Percentiles rank a stretch among this genome's conserved stretches.
Conservation (phyloP, 306 rosid genomes). For the Glycine tomentella region DNA sequence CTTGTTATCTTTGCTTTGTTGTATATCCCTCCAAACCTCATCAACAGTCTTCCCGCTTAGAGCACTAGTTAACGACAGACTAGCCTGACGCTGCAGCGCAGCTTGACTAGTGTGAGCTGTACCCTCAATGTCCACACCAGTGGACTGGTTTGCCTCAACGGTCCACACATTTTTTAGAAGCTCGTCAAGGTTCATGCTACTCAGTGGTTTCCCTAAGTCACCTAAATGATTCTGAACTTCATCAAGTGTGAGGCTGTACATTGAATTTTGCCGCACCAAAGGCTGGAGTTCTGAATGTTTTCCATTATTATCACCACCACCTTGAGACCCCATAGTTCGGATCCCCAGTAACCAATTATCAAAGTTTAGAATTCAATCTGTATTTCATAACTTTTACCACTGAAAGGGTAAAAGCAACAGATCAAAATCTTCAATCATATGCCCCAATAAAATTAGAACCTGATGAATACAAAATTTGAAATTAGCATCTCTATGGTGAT, state of each 20-base stretch:
- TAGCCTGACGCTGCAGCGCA: conserved; percentile 71
- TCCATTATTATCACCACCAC: conserved; percentile 72
- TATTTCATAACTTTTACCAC: conserved; percentile 15
- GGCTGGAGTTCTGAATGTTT: conserved; percentile 73
- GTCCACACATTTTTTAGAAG: conserved; percentile 91
- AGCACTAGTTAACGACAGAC: conserved; percentile 68
- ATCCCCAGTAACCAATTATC: conserved; percentile 63
- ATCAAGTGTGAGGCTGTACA: conserved; percentile 89
- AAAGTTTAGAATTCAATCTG: conserved; percentile 40
- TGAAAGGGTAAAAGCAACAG: background rate
- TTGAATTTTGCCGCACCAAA: conserved; percentile 72
- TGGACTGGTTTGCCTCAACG: conserved; percentile 79
- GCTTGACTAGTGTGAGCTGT: conserved; percentile 58
- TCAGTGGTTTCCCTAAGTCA: conserved; percentile 87
- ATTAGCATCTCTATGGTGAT: conserved; percentile 29
- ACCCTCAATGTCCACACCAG: conserved; percentile 59
- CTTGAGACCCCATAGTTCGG: conserved; percentile 85
- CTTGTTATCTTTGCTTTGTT: conserved; percentile 61
- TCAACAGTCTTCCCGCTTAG: conserved; percentile 92
- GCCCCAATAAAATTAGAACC: conserved; percentile 35
- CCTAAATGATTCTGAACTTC: conserved; percentile 95
- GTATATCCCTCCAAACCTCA: conserved; percentile 98
- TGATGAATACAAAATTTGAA: conserved; percentile 48
- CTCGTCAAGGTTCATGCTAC: conserved; percentile 98
- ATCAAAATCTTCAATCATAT: conserved; percentile 44